These are phyloP conservation scores for Pichia sp. DNA, from an alignment of 1,139 yeast species.

Conservation along the genomic window DNA sequence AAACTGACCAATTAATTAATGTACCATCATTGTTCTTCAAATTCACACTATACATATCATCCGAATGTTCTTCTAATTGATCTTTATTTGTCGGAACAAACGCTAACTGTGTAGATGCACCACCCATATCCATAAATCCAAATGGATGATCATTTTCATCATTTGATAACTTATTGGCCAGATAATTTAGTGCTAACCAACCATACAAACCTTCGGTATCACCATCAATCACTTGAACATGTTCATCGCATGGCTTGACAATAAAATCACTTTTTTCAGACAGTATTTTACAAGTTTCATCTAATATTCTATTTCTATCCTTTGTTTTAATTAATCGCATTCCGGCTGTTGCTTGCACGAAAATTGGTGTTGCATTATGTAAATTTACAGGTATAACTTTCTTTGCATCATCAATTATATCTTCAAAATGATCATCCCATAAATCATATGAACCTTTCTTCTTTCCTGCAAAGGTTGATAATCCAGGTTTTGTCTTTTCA, in stretches of 20 bases:
- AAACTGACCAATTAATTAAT: slow-evolving; percentile 60
- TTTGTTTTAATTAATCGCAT: slow-evolving; percentile 58
- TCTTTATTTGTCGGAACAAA: slow-evolving; percentile 56
- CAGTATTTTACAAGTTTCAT: slow-evolving; percentile 46
- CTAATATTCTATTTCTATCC: slow-evolving; percentile 38
- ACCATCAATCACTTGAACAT: slow-evolving; percentile 70
- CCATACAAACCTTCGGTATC: slow-evolving; percentile 77
- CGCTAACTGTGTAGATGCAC: slow-evolving; percentile 78
- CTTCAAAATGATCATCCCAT: slow-evolving; percentile 55
- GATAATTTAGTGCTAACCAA: slow-evolving; percentile 69
- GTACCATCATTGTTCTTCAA: slow-evolving; percentile 57
- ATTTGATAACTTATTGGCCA: slow-evolving; percentile 26
- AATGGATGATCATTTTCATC: slow-evolving; percentile 28
- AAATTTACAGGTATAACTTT: slow-evolving; percentile 49
- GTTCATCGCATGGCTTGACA: slow-evolving; percentile 48
- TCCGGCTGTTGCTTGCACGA: slow-evolving; percentile 75
- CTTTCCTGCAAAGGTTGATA: slow-evolving; percentile 45
- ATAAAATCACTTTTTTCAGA: slow-evolving; percentile 43
- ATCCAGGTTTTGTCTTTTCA: slow-evolving; percentile 60
- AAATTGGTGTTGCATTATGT: slow-evolving; percentile 57
- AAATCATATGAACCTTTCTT: slow-evolving; percentile 40
- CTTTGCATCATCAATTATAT: slow-evolving; percentile 52
- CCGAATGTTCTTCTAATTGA: slow-evolving; percentile 50
- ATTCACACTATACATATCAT: slow-evolving; percentile 54
- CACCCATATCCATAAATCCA: slow-evolving; percentile 91